Evolutionary conservation across 805 yeast genomes (phyloP), one percentile per base, ranked within the genome.

Genomic region (Sugiyamaella valdiviana): DNA sequence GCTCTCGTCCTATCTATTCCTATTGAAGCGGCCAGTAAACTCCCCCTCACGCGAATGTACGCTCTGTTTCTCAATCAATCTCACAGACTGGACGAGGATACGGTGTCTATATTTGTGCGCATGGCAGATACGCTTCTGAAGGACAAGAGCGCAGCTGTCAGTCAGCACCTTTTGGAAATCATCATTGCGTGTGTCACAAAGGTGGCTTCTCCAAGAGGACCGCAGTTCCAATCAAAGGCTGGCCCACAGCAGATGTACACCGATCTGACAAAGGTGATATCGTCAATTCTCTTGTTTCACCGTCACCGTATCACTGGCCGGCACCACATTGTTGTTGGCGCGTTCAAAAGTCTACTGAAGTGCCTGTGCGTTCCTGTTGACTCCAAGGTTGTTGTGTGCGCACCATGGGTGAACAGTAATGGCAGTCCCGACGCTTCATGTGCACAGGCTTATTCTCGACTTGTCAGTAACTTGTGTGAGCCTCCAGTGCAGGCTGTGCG

Each of bases 391-490:
- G 49, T 55, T 14, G 42, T 46, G 4, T 24, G 46, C 7, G 39
- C 44, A 3, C 32, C 10, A 6, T 39, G 48, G 44, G 43, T 45
- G 6, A 22, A 46, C 10, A 23, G 42, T 6, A 21, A 56, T 26
- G 21, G 40, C 10, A 26, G 44, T 3, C 38, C 35, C 19, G 37
- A 26, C 23, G 35, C 16, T 20, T 61, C 58, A 6, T 69, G 79
- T 21, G 83, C 82, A 0, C 57, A 66, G 10, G 63, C 81, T 2
- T 75, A 69, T 45, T 63, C 83, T 5, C 74, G 96, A 56, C 66
- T 85, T 16, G 61, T 88, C 41, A 68, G 74, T 19, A 83, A 83
- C 57, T 66, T 84, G 29, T 86, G 95, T 68, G 95, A 86, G 56
- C 95, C 95, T 2, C 70, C 76, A 7, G 63, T 67, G 42, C 52